Evolutionary conservation across 345 rosid species (phyloP), one percentile per base, ranked within the genome.

Genomic region (Bruguiera sexangula): DNA sequence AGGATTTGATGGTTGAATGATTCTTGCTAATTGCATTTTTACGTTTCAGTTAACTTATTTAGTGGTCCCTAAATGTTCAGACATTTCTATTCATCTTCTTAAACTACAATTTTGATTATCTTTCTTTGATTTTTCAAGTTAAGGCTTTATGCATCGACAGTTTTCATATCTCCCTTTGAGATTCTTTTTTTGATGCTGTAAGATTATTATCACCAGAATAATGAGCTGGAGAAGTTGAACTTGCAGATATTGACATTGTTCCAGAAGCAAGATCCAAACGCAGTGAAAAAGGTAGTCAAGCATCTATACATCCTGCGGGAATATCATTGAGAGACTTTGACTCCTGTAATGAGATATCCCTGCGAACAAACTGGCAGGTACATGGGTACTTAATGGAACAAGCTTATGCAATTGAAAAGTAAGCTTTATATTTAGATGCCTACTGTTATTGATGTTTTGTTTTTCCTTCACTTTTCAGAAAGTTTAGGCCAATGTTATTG

Each of bases 401-500:
- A 80, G 92, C 96, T 59, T 92, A 92, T 75, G 88, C 87, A 65
- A 85, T 90, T 74, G 96, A 95, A 86, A 90, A 80, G 99, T 90
- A 82, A 73, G 76, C 58, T 36, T 69, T 46, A 8, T 39, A 22
- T 24, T 57, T 52, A 22, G 11, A 53, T 61, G 10, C 2, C 9
- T 53, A 58, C 60, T 30, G 60, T 54, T 62, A 21, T 62, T 48
- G 52, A 57, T 52, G 51, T 48, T 39, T 31, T 59, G 20, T 24
- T 24, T 39, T 43, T 27, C 46, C 32, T 39, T 22, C 29, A 55
- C 60, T 55, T 22, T 9, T 55, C 18, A 3, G 22, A 55, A 13
- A 21, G 60, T 55, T 55, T 55, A 21, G 15, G 29, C 29, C 8
- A 5, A 55, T 55, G 29, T 13, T 21, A 3, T 55, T 55, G 11